Conservation (phyloP, 305 asterid species). For the Euphrasia arctica region DNA sequence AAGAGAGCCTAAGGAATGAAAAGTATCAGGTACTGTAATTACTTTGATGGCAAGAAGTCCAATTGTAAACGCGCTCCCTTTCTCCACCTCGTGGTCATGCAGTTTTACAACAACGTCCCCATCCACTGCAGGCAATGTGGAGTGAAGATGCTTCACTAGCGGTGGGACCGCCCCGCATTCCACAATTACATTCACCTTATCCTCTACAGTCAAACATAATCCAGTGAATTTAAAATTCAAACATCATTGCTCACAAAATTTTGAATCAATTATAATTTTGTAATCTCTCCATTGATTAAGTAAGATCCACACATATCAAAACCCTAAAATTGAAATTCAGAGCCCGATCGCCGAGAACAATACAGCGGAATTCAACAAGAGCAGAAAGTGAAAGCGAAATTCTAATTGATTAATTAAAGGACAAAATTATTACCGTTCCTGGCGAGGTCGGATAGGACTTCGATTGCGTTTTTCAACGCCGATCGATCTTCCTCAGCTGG, state of each 20-base stretch:
- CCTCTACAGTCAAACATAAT: slow-evolving; percentile 50
- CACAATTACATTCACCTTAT: slow-evolving; percentile 59
- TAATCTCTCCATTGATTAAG: slow-evolving; percentile 38
- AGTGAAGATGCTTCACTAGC: slow-evolving; percentile 64
- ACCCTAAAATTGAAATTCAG: slow-evolving; percentile 16
- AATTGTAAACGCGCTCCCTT: slow-evolving; percentile 74
- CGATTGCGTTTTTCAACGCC: slow-evolving; percentile 53
- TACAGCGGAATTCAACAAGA: background rate
- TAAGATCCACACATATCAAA: slow-evolving; percentile 24
- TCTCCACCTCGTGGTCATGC: slow-evolving; percentile 79
- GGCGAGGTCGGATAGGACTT: slow-evolving; percentile 58
- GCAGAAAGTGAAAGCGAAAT: background rate
- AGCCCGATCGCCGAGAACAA: background rate
- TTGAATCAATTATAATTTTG: background rate
- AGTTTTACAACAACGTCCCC: slow-evolving; percentile 38
- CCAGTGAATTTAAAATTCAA: background rate
- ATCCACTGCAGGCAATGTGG: slow-evolving; percentile 42
- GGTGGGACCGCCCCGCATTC: slow-evolving; percentile 74
- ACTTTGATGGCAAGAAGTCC: slow-evolving; percentile 87
- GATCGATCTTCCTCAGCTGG: slow-evolving; percentile 55
- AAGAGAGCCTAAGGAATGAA: slow-evolving; percentile 3
- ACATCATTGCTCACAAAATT: background rate
- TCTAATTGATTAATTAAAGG: background rate
- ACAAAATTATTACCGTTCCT: slow-evolving; percentile 50
- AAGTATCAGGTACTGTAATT: slow-evolving; percentile 25